Conservation (phyloP, 2,329 filamentous ascomycete genomes). For the Lachnellula hyalina region DNA sequence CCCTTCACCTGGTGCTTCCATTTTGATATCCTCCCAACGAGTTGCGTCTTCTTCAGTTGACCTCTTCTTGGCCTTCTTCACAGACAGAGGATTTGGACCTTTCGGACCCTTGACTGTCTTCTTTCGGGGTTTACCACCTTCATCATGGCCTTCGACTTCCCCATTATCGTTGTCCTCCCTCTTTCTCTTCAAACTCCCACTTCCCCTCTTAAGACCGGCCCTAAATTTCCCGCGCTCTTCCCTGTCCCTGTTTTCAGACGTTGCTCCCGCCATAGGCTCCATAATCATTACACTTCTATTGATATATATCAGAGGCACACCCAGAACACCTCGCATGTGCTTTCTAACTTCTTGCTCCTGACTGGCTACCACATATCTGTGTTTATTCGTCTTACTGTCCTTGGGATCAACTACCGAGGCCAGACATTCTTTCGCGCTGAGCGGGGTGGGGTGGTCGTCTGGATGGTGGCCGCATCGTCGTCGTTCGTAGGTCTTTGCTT, state of each 20-base stretch:
- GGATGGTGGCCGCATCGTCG: conserved; percentile 74
- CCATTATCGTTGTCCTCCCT: conserved; percentile 27
- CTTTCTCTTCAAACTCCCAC: conserved; percentile 32
- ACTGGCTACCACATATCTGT: conserved; percentile 72
- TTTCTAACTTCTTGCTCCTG: conserved; percentile 62
- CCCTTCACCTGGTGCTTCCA: conserved; percentile 26
- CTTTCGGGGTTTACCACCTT: conserved; percentile 45
- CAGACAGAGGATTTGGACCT: conserved; percentile 64
- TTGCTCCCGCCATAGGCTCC: conserved; percentile 68
- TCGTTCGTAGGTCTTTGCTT: conserved; percentile 71
- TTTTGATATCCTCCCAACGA: conserved; percentile 19
- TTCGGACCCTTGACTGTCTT: conserved; percentile 57
- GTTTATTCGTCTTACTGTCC: conserved; percentile 63
- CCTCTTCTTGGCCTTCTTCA: conserved; percentile 65
- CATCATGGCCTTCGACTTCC: conserved; percentile 13
- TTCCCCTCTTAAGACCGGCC: conserved; percentile 55
- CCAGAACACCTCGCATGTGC: conserved; percentile 59
- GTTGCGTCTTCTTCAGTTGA: conserved; percentile 14
- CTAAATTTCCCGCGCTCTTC: conserved; percentile 74
- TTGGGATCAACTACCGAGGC: conserved; percentile 75
- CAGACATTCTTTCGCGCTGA: conserved; percentile 66
- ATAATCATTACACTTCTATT: conserved; percentile 73
- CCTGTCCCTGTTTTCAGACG: conserved; percentile 55
- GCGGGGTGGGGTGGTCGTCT: conserved; percentile 63
- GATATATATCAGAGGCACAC: conserved; percentile 74